Base-by-base conservation (phyloP, 257 asterid genomes). In the Rauvolfia tetraphylla region DNA sequence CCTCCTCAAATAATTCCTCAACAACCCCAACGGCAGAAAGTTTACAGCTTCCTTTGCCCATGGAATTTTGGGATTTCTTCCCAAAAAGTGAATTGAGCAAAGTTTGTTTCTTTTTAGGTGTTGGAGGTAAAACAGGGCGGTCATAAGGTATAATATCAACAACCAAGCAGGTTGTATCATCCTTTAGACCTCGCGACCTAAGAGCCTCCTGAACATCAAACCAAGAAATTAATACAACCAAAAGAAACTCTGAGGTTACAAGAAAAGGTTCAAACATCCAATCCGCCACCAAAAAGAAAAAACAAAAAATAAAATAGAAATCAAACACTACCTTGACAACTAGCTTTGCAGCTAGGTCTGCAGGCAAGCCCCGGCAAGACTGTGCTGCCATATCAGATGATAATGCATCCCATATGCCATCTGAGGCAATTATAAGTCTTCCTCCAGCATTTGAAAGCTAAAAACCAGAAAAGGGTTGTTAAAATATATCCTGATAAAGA, bases 391-490 rank as follows among this genome's bases (percentile, higher is more conserved):
- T 46, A 79, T 95, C 98, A 72, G 97, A 91, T 75, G 96, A 79
- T 82, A 95, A 84, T 53, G 98, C 96, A 80, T 95, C 99, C 99
- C 99, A 95, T 87, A 95, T 95, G 68, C 99, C 98, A 82, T 95
- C 98, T 51, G 99, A 95, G 66, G 99, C 98, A 82, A 95, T 90
- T 82, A 95, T 95, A 80, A 95, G 98, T 82, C 99, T 88, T 68
- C 98, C 99, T 77, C 99, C 99, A 78, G 99, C 98, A 84, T 86
- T 89, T 44, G 98, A 92, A 83, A 95, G 96, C 99, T 95, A 84
- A 68, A 27, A 77, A 65, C 34, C 44, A 49, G 81, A 78, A 46
- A 71, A 76, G 65, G 54, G 71, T 27, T 20, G 54, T 75, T 39
- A 49, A 49, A 65, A 68, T 58, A 42, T 62, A 72, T 20, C 18